These are phyloP conservation scores for Ramaria rubella DNA, from an alignment of 768 basidiomycete species.

Conservation along the genomic window DNA sequence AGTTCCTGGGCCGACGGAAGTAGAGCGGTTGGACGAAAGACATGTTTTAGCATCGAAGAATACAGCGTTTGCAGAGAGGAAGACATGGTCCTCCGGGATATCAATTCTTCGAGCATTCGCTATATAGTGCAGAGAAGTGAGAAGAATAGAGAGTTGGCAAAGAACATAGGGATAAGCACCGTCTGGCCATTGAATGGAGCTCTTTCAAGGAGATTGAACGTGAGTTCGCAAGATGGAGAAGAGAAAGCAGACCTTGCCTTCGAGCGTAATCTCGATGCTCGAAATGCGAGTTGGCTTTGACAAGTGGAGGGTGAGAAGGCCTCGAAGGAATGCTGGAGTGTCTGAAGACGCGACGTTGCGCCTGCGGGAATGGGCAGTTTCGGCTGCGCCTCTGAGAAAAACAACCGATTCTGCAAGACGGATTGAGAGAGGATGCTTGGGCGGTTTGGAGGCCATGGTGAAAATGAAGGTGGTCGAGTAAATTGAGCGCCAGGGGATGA, in stretches of 20 bases:
- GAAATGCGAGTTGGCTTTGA: conserved; percentile 80
- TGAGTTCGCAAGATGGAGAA: background rate
- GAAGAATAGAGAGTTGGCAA: conserved; percentile 19
- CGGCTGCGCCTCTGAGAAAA: conserved; percentile 45
- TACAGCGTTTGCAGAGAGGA: conserved; percentile 63
- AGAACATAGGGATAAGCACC: conserved; percentile 38
- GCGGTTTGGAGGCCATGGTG: conserved; percentile 25
- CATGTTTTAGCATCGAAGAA: conserved; percentile 62
- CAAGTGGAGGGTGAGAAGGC: conserved; percentile 55
- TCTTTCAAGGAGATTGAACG: conserved; percentile 18
- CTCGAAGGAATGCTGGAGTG: conserved; percentile 53
- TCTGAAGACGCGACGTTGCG: conserved; percentile 31
- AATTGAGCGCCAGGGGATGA: no score
- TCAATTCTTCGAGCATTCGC: conserved; percentile 39
- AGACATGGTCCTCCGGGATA: conserved; percentile 66
- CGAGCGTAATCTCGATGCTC: conserved; percentile 74
- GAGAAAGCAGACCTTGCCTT: conserved; percentile 39
- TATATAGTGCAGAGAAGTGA: conserved; percentile 66
- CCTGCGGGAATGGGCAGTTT: conserved; percentile 27
- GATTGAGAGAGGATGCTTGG: conserved; percentile 45
- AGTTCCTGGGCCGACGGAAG: conserved; percentile 45
- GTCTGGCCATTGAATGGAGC: conserved; percentile 77
- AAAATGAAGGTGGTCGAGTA: background rate
- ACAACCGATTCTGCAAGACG: conserved; percentile 69
- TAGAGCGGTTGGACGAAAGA: conserved; percentile 35